phyloP scores from a whole-genome alignment of 805 yeast genomes.

The Teunomyces lycoperdinae region DNA sequence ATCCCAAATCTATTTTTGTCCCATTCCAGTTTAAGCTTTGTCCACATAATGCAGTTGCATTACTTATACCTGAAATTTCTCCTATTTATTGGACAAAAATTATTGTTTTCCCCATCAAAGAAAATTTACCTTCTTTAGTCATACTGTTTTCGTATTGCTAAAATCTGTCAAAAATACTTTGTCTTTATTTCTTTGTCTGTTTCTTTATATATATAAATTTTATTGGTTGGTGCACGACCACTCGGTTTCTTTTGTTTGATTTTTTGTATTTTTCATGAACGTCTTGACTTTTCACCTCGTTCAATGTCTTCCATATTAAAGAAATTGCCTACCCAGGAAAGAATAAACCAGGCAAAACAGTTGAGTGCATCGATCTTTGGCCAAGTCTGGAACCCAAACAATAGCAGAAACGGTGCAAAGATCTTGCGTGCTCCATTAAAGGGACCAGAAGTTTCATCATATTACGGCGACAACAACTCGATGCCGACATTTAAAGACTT shows the following conservation, averaged over 20 bases:
- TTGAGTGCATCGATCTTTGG: constrained; percentile 66
- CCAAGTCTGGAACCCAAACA: constrained; percentile 65
- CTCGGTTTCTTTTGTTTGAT: background rate
- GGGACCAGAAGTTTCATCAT: constrained; percentile 68
- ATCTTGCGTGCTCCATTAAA: constrained; percentile 62
- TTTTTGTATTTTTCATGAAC: background rate
- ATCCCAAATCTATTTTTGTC: too few relatives aligned
- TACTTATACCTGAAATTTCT: too few relatives aligned
- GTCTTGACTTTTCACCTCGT: background rate
- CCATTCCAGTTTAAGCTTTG: too few relatives aligned
- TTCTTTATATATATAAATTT: too few relatives aligned
- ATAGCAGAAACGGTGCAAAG: constrained; percentile 69
- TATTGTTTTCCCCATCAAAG: too few relatives aligned
- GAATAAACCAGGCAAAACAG: constrained; percentile 57
- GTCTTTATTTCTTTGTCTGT: too few relatives aligned
- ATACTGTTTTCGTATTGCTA: too few relatives aligned
- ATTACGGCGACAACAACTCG: constrained; percentile 68
- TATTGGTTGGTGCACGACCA: background rate
- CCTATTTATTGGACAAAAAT: too few relatives aligned
- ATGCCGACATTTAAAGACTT: constrained; percentile 63
- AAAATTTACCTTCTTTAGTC: too few relatives aligned
- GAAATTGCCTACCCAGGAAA: constrained; percentile 38
- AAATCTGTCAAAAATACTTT: too few relatives aligned
- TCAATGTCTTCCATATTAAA: constrained; percentile 25
- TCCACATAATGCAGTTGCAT: too few relatives aligned